These are phyloP conservation scores for Soucietia sequanensis DNA, from an alignment of 805 yeast genomes.

Conservation along the genomic window DNA sequence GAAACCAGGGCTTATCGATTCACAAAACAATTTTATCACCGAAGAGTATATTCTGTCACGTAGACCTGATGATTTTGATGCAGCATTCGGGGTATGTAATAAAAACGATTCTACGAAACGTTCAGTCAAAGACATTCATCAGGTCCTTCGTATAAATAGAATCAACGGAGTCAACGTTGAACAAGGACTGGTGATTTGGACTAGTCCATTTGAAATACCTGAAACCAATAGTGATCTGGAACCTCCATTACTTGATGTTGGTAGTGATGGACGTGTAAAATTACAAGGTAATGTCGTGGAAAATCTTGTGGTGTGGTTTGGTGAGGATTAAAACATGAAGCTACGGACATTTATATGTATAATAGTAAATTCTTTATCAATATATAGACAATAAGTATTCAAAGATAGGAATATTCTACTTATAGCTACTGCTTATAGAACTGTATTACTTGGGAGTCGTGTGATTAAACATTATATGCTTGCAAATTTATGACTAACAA, in stretches of 20 bases:
- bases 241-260: constrained; percentile 14
- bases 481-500: too few relatives aligned
- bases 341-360: too few relatives aligned
- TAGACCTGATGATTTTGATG: constrained; percentile 7
- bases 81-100: constrained; percentile 1
- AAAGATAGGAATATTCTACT: too few relatives aligned
- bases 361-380: too few relatives aligned
- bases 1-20: constrained; percentile 38
- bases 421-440: too few relatives aligned
- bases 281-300: constrained; percentile 29
- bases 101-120: constrained; percentile 2
- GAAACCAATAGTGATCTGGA: constrained; percentile 4
- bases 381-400: too few relatives aligned
- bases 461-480: too few relatives aligned
- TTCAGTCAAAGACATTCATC: constrained; percentile 8
- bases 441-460: too few relatives aligned
- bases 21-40: constrained; percentile 30
- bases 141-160: constrained; percentile 24
- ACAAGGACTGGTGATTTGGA: constrained; percentile 27
- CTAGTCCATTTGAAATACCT: constrained; percentile 18
- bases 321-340: too few relatives aligned
- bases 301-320: constrained; percentile 27
- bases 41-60: constrained; percentile 17
- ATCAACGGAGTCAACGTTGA: constrained; percentile 33
- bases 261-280: constrained; percentile 20